These are phyloP conservation scores for Cenchrus purpureus DNA, from an alignment of 176 grass and related monocot species.

Conservation along the genomic window DNA sequence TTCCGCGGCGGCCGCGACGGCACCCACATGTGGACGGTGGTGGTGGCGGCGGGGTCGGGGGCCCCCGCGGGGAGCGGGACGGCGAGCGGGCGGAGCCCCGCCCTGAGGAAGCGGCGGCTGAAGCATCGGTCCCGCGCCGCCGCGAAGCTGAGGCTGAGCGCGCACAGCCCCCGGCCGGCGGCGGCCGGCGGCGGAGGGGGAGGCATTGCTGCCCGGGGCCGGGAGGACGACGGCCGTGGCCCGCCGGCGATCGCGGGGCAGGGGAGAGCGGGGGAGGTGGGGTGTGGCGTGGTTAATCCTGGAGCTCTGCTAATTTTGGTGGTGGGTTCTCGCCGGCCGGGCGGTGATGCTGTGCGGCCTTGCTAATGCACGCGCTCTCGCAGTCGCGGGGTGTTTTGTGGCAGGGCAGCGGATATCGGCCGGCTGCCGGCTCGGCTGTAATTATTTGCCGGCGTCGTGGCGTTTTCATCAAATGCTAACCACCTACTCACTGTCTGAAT, in stretches of 20 bases:
- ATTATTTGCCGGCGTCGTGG: background rate
- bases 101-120: conserved; percentile 59
- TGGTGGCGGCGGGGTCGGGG: conserved; percentile 17
- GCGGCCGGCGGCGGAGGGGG: conserved; percentile 40
- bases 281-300: conserved; percentile 31
- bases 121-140: conserved; percentile 74
- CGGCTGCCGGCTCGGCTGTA: background rate
- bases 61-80: conserved; percentile 34
- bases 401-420: background rate
- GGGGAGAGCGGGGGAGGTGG: background rate
- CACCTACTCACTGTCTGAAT: background rate
- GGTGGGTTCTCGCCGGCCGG: conserved; percentile 10
- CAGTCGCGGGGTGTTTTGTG: background rate
- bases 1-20: conserved; percentile 55
- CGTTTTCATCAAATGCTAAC: background rate
- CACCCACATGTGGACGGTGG: conserved; percentile 82
- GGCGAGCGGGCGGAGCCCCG: conserved; percentile 65
- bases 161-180: conserved; percentile 30
- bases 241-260: conserved; percentile 36
- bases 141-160: conserved; percentile 87
- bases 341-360: background rate
- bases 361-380: background rate
- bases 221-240: background rate
- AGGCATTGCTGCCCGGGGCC: conserved; percentile 43
- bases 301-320: conserved; percentile 36